Conservation (phyloP, 169 alveolate genomes). For the Toxoplasma gondii region DNA sequence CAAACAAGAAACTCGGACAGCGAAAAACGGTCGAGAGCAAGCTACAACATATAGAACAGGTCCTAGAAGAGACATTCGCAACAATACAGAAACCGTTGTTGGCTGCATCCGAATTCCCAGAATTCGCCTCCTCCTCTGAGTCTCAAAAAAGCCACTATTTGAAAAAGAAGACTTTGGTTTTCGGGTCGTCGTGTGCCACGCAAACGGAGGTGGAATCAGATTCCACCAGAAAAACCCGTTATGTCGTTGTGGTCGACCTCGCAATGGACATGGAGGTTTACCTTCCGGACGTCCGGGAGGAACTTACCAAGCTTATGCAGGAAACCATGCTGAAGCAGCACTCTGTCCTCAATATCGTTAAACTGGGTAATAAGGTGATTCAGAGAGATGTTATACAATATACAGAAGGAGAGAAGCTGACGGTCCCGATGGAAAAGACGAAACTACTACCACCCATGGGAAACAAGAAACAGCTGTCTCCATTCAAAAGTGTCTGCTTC, state of each 20-base stretch:
- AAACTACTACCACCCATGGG: not conserved
- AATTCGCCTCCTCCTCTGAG: not conserved
- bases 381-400: not conserved
- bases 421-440: not conserved
- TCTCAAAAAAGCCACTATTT: not conserved
- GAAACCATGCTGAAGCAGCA: slow-evolving; percentile 45
- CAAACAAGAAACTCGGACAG: slow-evolving; percentile 20
- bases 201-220: not conserved
- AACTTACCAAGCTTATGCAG: slow-evolving; percentile 33
- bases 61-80: not conserved
- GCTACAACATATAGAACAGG: not conserved
- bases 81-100: not conserved
- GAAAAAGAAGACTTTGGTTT: not conserved
- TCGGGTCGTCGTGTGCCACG: not conserved
- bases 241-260: slow-evolving; percentile 20
- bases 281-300: slow-evolving; percentile 33
- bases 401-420: not conserved
- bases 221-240: not conserved
- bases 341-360: slow-evolving; percentile 16
- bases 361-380: slow-evolving; percentile 48
- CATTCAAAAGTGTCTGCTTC: too few species aligned
- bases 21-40: not conserved
- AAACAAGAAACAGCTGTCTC: not conserved
- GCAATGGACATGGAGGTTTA: not conserved
- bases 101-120: not conserved